Evolutionary conservation across 805 yeast species (phyloP), one percentile per base, ranked within the genome.

Genomic region (Starmerella floris): DNA sequence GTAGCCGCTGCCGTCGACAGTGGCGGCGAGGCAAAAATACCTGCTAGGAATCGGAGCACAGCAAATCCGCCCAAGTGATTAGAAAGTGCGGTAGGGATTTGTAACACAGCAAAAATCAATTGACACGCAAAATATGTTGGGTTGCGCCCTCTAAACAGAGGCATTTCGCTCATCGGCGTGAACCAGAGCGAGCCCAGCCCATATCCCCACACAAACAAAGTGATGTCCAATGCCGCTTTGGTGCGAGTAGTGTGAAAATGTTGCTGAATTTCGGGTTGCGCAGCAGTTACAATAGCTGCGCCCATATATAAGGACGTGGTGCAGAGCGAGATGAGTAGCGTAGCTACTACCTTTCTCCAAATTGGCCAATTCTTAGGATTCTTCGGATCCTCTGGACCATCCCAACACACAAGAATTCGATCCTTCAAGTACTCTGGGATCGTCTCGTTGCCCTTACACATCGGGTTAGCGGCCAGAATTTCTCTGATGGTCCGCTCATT

Each of bases 351-450:
- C 53, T 71, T 74, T 40, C 63, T 61, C 37, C 49, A 41, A 0
- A 52, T 19, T 0, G 74, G 63, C 83, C 83, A 77, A 53, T 77
- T 76, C 30, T 57, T 51, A 1, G 84, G 83, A 49, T 71, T 47
- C 35, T 51, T 59, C 2, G 52, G 56, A 31, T 57, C 62, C 20
- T 54, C 52, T 2, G 54, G 53, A 0, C 62, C 62, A 23, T 59
- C 54, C 60, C 60, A 59, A 20, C 47, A 56, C 2, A 59, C 61
- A 15, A 58, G 32, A 17, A 50, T 42, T 37, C 40, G 35, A 23
- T 73, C 44, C 85, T 96, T 96, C 70, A 73, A 25, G 77, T 81
- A 35, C 85, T 82, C 59, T 3, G 41, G 41, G 6, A 39, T 20
- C 17, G 15, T 20, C 17, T 21, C 26, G 26, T 33, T 16, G 17